Evolutionary conservation across 75 land plant genomes (phyloP), one percentile per base, ranked within the genome.

Genomic region (Cunninghamia lanceolata): DNA sequence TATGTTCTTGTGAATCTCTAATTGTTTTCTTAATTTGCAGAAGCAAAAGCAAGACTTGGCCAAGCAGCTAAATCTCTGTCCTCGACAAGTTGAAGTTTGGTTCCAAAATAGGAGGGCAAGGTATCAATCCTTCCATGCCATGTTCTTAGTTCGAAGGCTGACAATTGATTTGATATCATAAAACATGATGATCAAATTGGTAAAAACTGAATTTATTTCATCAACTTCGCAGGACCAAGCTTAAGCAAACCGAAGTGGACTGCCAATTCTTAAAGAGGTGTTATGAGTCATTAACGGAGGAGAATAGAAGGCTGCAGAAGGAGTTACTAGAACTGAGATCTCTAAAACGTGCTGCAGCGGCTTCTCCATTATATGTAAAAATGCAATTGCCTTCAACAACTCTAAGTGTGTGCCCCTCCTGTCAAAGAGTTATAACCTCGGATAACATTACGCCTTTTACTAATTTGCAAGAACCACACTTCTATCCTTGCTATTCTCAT

Each of bases 11-110:
- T 56, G 63, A 56, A 56, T 28, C 6, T 5, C 36, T 73, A 14
- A 43, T 39, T 43, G 8, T 80, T 21, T 42, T 39, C 0, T 34
- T 38, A 2, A 2, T 15, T 77, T 34, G 11, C 92, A 91, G 94
- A 95, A 94, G 87, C 94, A 94, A 87, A 95, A 95, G 86, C 94
- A 93, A 84, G 94, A 93, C 14, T 84, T 95, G 74, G 95, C 97
- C 9, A 94, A 91, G 88, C 93, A 94, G 70, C 77, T 95, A 53
- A 94, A 90, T 76, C 90, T 95, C 17, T 82, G 94, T 70, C 95
- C 97, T 21, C 85, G 97, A 9, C 97, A 95, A 79, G 97, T 95
- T 54, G 97, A 95, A 90, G 97, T 95, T 0, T 95, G 97, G 97
- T 95, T 95, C 75, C 97, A 95, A 59, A 95, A 94, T 85, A 87